Evolutionary conservation across 2,329 filamentous ascomycete genomes (phyloP).

Genomic region (Xylariales sp.): DNA sequence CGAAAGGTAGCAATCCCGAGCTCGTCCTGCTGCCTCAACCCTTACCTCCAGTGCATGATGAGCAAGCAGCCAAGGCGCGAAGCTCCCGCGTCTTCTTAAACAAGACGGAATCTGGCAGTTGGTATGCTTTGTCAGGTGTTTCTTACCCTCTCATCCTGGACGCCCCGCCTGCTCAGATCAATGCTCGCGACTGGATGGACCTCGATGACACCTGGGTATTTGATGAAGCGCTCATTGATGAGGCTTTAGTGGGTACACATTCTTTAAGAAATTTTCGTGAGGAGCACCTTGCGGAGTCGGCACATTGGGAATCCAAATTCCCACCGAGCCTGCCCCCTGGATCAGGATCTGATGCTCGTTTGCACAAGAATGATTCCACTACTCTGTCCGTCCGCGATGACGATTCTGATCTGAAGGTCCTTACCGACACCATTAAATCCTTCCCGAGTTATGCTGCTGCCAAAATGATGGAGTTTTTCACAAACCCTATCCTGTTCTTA

Average conservation of each 20-base stretch:
- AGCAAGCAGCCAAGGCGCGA: conserved; percentile 46
- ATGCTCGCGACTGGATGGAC: conserved; percentile 44
- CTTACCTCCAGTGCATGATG: conserved; percentile 52
- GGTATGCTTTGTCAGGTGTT: conserved; percentile 88
- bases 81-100: conserved; percentile 77
- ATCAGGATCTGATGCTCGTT: conserved; percentile 4
- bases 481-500: conserved; percentile 48
- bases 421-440: conserved; percentile 46
- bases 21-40: conserved; percentile 87
- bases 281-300: conserved; percentile 28
- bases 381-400: conserved; percentile 27
- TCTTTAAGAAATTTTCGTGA: conserved; percentile 42
- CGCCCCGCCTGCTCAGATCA: conserved; percentile 44
- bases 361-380: conserved; percentile 9
- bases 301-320: conserved; percentile 31
- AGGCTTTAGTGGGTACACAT: conserved; percentile 69
- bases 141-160: conserved; percentile 83
- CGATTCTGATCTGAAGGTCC: conserved; percentile 30
- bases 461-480: conserved; percentile 50
- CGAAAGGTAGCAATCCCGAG: conserved; percentile 61
- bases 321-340: conserved; percentile 11
- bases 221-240: conserved; percentile 46
- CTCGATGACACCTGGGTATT: conserved; percentile 27
- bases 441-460: conserved; percentile 46
- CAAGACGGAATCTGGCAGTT: conserved; percentile 78